Evolutionary conservation across 768 basidiomycete species (phyloP), one percentile per base, ranked within the genome.

Genomic region (Tricholoma saponaceum): DNA sequence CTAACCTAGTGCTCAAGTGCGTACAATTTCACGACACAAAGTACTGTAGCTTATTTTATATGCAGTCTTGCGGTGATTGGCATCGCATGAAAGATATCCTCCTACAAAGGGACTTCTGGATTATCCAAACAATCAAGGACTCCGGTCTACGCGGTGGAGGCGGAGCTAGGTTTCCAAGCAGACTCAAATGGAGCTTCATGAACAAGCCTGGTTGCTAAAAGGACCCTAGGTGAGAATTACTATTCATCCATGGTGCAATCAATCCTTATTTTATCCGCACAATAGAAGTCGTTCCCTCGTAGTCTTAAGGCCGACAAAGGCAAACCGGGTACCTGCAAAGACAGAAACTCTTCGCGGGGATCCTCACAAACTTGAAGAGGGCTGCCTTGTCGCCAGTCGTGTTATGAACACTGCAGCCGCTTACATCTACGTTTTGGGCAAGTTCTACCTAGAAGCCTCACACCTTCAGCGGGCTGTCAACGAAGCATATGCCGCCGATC

Each of bases 191-290:
- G 95, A 90, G 88, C 67, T 95, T 94, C 71, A 96, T 98, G 96
- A 98, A 99, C 81, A 99, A 98, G 75, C 95, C 95, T n/a, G 87
- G 87, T 25, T 98, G 96, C 95, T 85, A 98, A 77, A 89, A 91
- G 69, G 96, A 98, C 67, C 85, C 85, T 63, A 79, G 92, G 88
- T 91, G 59, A 58, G 75, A 64, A 12, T 20, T 16, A 18, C n/a
- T 41, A 7, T 0, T 18, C 10, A 23, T 55, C 25, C 23, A 54
- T 35, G 35, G 25, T 30, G n/a, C 26, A 20, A 23, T 35, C 5
- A 18, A 50, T 62, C 32, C 41, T 30, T 43, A n/a, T 32, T n/a
- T 23, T 12, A 26, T 52, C 23, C 52, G 8, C 41, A 13, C 16
- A 16, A 35, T 54, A 90, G 95, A 52, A 96, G 95, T 3, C 87